phyloP scores from a whole-genome alignment of 352 stramenopile genomes.

The Pelagophyceae sp. region DNA sequence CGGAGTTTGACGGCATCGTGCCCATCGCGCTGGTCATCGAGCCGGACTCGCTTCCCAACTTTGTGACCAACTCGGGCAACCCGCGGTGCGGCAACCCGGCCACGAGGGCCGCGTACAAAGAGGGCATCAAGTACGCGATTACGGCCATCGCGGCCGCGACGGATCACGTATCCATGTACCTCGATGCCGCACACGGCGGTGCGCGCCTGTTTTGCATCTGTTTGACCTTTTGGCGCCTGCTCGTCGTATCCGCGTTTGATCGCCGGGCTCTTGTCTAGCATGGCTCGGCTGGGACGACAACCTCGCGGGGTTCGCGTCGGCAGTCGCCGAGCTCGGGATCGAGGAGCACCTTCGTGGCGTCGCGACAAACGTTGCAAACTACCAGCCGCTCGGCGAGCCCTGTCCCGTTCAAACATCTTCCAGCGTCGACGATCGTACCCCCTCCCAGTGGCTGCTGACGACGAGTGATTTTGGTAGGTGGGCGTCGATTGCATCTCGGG shows the following conservation, averaged over 20 bases:
- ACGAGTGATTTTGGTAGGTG: too few species aligned
- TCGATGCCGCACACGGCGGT: too few species aligned
- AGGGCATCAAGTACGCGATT: not conserved
- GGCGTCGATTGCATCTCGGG: constrained; percentile 3
- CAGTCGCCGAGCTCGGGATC: not conserved
- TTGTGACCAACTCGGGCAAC: not conserved
- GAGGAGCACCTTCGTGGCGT: not conserved
- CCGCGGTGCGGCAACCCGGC: not conserved
- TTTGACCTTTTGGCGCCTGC: too few species aligned
- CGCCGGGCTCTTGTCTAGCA: too few species aligned
- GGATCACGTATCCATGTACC: not conserved
- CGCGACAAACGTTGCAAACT: not conserved
- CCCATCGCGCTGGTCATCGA: not conserved
- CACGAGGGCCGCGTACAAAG: not conserved
- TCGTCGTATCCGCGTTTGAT: too few species aligned
- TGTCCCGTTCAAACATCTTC: too few species aligned
- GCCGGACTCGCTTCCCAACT: too few species aligned
- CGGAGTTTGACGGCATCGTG: constrained; percentile 2
- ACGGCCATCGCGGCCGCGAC: not conserved
- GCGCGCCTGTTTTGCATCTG: too few species aligned
- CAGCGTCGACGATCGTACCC: too few species aligned
- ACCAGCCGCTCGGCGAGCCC: not conserved
- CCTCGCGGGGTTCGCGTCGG: not conserved
- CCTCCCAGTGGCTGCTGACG: too few species aligned
- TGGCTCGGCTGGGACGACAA: constrained; percentile 8